Base-by-base conservation (phyloP, 2,329 filamentous ascomycete species). In the Xylariaceae sp. region DNA sequence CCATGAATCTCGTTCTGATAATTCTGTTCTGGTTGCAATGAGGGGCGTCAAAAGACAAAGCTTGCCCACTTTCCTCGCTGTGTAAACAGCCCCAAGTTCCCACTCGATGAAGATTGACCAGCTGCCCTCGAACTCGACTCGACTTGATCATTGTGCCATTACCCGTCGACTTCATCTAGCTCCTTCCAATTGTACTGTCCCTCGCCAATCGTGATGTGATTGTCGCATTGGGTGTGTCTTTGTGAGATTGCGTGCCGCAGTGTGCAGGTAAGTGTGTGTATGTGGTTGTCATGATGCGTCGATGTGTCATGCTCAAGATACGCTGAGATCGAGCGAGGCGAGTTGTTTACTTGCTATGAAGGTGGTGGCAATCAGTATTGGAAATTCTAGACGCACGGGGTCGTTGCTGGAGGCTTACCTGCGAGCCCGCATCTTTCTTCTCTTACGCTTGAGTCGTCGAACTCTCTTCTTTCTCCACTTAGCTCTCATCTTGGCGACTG, bases 401-500 rank as follows among this genome's bases (percentile, higher is more conserved):
- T 4, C 22, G 38, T 19, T 11, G 17, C 37, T 34, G 34, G 47
- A 34, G 27, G 77, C 90, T 82, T 82, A 97, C 93, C 85, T 91
- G 79, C 93, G 80, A 67, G 92, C 93, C 74, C 93, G 85, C 79
- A 93, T 95, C 92, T 98, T 98, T 90, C 93, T 94, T 80, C 93
- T 90, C 91, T 98, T 98, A 73, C 91, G 86, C 87, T 97, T 97
- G 75, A 98, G 89, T 76, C 93, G 86, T 69, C 93, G 83, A 78
- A 95, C 91, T 74, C 93, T 84, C 92, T 98, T 98, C 88, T 98
- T 98, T 83, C 92, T 93, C 93, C 93, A 97, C 83, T 97, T 97
- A 72, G 90, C 91, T 93, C 92, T 79, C 80, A 84, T 82, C 76
- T 75, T 82, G 77, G 60, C 58, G 53, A 57, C 55, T 62, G 36